Evolutionary conservation across 2,329 filamentous ascomycete genomes (phyloP).

Genomic region (Blastomyces gilchristii): DNA sequence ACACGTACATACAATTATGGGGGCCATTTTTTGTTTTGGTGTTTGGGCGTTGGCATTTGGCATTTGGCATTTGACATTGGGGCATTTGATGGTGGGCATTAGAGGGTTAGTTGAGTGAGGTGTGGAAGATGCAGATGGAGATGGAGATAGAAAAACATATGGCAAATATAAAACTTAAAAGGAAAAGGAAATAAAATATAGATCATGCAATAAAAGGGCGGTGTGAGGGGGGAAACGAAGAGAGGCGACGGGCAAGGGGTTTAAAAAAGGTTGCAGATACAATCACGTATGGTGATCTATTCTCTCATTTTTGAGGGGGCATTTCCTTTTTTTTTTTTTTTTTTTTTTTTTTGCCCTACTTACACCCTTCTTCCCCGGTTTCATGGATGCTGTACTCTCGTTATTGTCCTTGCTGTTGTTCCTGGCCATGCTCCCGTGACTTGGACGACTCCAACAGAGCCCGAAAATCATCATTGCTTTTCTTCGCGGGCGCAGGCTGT

Average conservation of each 20-base stretch:
- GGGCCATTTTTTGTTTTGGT: neutral
- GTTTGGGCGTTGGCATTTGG: neutral
- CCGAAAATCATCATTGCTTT: conserved; percentile 51
- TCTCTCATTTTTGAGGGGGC: too few species aligned
- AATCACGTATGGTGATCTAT: too few species aligned
- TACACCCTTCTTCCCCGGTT: neutral
- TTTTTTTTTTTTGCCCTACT: neutral
- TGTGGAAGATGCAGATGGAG: neutral
- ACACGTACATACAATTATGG: neutral
- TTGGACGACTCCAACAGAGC: conserved; percentile 37
- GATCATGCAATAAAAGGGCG: neutral
- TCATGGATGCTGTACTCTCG: neutral
- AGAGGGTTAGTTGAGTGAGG: neutral
- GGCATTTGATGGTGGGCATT: neutral
- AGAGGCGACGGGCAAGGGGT: neutral
- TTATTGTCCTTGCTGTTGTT: neutral
- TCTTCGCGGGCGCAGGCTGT: conserved; percentile 23
- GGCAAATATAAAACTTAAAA: neutral
- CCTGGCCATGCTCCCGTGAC: conserved; percentile 16
- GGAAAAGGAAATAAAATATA: neutral
- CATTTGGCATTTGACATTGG: neutral
- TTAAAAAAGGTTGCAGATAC: neutral
- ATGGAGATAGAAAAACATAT: neutral
- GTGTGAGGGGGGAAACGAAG: too few species aligned
- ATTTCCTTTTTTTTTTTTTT: too few species aligned